A percentile compares a stretch with the other conserved stretches of the same genome.
These are phyloP conservation scores for Lepidium aucheri DNA, from an alignment of 345 rosid genomes.

Conservation along the genomic window DNA sequence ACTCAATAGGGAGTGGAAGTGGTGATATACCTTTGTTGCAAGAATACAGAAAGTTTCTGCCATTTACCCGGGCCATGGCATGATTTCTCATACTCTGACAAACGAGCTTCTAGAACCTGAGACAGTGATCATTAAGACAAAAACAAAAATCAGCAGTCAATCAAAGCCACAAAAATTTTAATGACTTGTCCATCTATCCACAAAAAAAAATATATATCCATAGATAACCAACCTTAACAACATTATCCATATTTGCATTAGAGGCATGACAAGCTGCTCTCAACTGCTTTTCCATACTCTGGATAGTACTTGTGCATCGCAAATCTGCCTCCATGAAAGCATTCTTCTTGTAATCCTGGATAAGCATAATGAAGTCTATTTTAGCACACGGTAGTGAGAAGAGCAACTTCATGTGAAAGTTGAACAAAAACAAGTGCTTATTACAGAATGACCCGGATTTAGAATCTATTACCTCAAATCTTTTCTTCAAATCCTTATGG, in stretches of 20 bases:
- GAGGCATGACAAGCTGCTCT: conserved; percentile 91
- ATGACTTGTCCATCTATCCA: background rate
- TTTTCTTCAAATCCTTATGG: conserved; percentile 71
- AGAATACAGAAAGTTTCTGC: conserved; percentile 80
- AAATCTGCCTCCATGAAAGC: conserved; percentile 89
- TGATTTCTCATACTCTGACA: conserved; percentile 66
- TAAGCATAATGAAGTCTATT: background rate
- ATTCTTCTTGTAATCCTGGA: conserved; percentile 77
- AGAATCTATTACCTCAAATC: conserved; percentile 58
- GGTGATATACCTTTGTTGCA: conserved; percentile 65
- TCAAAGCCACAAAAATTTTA: background rate
- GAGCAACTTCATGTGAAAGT: background rate
- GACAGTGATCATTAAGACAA: background rate
- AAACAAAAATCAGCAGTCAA: background rate
- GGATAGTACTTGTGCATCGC: conserved; percentile 60
- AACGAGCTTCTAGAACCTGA: conserved; percentile 79
- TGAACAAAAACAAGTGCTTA: background rate
- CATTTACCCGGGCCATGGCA: conserved; percentile 89
- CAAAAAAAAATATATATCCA: background rate
- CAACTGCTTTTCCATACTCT: conserved; percentile 84
- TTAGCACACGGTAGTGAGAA: conserved; percentile 1
- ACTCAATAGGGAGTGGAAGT: background rate
- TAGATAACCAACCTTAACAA: conserved; percentile 53
- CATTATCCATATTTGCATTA: conserved; percentile 65
- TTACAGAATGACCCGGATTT: background rate